Evolutionary conservation across 2,329 filamentous ascomycete species (phyloP).

Genomic region (Blastomyces gilchristii): DNA sequence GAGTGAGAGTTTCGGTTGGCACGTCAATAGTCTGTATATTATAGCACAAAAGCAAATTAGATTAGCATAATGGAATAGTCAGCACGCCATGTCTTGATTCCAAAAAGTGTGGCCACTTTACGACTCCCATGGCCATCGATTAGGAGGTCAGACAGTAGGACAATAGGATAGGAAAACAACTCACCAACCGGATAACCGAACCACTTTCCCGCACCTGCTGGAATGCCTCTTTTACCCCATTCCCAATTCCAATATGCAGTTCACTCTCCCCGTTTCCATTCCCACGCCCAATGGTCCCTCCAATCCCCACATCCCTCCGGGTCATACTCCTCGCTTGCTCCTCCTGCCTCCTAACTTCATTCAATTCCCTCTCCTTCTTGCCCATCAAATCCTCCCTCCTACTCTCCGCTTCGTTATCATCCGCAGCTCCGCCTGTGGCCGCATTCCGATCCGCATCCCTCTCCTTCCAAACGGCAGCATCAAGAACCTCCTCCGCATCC

Average conservation of each 20-base stretch:
- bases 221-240: slow-evolving; percentile 45
- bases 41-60: slow-evolving; percentile 8
- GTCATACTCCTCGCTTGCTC: slow-evolving; percentile 48
- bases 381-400: slow-evolving; percentile 47
- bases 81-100: neutral
- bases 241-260: slow-evolving; percentile 44
- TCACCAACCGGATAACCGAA: slow-evolving; percentile 42
- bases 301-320: slow-evolving; percentile 38
- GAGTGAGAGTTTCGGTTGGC: slow-evolving; percentile 45
- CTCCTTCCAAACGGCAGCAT: slow-evolving; percentile 45
- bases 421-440: slow-evolving; percentile 15
- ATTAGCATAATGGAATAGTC: slow-evolving; percentile 18
- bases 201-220: slow-evolving; percentile 21
- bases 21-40: slow-evolving; percentile 30
- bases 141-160: neutral
- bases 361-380: slow-evolving; percentile 49
- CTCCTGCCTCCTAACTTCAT: slow-evolving; percentile 50
- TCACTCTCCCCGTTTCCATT: slow-evolving; percentile 13
- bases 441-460: slow-evolving; percentile 38
- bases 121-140: neutral
- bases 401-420: slow-evolving; percentile 17
- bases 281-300: slow-evolving; percentile 25
- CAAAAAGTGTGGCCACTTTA: neutral
- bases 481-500: slow-evolving; percentile 47
- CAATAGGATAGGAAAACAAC: slow-evolving; percentile 17